Evolutionary conservation across 2,329 filamentous ascomycete species (phyloP).

Genomic region (Apiospora marii): DNA sequence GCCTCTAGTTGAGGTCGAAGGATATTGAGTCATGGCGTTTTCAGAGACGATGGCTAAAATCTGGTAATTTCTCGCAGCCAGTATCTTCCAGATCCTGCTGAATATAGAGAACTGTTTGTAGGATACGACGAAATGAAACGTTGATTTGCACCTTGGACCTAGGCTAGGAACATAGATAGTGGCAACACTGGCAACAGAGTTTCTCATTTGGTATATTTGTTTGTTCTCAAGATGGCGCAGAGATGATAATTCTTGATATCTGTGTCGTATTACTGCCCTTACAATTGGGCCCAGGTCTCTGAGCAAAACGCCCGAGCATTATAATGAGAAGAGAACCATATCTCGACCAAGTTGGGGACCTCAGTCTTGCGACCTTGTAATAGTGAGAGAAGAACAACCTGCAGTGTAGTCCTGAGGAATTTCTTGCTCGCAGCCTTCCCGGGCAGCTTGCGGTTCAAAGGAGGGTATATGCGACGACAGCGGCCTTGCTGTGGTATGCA

Average conservation of each 20-base stretch:
- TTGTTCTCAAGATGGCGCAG: background rate
- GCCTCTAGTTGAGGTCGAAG: background rate
- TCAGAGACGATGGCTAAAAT: background rate
- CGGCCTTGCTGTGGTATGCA: background rate
- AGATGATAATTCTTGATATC: background rate
- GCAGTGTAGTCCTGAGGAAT: too few relatives aligned
- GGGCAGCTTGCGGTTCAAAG: background rate
- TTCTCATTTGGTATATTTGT: background rate
- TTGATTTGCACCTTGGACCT: background rate
- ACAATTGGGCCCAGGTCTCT: background rate
- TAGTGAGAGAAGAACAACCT: too few relatives aligned
- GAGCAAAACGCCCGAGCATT: background rate
- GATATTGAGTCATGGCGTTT: conserved; percentile 1
- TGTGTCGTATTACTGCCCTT: background rate
- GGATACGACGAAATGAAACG: background rate
- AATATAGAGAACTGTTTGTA: conserved; percentile 16
- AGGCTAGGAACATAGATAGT: background rate
- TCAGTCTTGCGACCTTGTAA: background rate
- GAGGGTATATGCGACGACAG: background rate
- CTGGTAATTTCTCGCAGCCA: background rate
- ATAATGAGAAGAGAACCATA: background rate
- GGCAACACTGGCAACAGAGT: background rate
- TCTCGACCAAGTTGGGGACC: background rate
- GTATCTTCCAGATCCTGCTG: background rate
- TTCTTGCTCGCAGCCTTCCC: background rate